Evolutionary conservation across 2,329 filamentous ascomycete species (phyloP), one percentile per base, ranked within the genome.

Genomic region (Zasmidium citrigriseum): DNA sequence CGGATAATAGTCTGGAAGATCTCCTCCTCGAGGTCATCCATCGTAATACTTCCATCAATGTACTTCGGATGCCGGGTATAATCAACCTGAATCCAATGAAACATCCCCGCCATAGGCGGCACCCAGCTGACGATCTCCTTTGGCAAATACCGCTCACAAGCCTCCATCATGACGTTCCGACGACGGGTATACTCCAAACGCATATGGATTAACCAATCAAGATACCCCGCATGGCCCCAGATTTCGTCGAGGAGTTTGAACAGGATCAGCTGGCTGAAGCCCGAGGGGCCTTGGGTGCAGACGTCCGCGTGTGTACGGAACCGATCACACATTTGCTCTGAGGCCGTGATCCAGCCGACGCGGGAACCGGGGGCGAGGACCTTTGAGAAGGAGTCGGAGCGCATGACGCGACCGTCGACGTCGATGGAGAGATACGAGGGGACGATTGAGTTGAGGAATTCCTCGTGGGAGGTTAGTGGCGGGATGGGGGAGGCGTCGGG

Each of bases 341-440:
- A 90, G 0, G 87, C 93, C 0, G 93, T 96, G 58, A 97, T 83
- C 93, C 95, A 99, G 45, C 93, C 93, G 1, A 96, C 79, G 22
- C 93, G 88, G 69, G 90, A 95, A 1, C 93, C 93, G 0, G 93
- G 93, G 0, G 92, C 91, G 25, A 96, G 83, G 0, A 91, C 95
- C 78, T 98, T 97, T 69, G 90, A 95, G 74, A 97, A 97, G 1
- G 93, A 96, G 73, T 97, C 93, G 2, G 97, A 82, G 52, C 93
- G 89, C 60, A 97, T 82, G 47, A 97, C 93, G 23, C 93, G 88
- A 58, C 93, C 93, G 68, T 96, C 89, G 18, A 84, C 82, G 71
- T 97, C 93, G 55, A 97, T 73, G 59, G 83, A 89, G 25, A 96
- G 79, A 73, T 91, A 96, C 0, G 90, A 95, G 0, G 91, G 92